phyloP scores from a whole-genome alignment of 1,284 basidiomycete species.

The Meira miltonrushii region DNA sequence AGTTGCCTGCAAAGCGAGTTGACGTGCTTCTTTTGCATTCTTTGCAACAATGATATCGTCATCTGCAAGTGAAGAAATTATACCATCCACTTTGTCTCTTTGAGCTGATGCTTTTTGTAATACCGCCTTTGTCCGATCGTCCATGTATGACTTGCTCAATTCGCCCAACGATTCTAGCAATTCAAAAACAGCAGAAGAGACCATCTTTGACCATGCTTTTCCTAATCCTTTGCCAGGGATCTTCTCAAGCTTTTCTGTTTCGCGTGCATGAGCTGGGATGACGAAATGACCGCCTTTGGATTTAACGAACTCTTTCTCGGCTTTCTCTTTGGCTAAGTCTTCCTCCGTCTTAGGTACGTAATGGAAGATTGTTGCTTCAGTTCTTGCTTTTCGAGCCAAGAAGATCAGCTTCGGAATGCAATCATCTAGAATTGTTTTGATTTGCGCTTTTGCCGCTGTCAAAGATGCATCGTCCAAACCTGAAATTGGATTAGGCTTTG shows the following conservation, averaged over 20 bases:
- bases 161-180: not conserved
- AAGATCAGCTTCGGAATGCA: conserved; percentile 5
- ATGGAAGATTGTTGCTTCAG: not conserved
- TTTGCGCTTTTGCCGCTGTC: conserved; percentile 4
- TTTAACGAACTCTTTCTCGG: not conserved
- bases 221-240: conserved; percentile 3
- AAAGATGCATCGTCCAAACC: conserved; percentile 3
- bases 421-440: not conserved
- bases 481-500: not conserved
- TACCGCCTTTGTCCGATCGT: not conserved
- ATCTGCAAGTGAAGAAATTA: too few species aligned
- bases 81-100: not conserved
- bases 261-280: not conserved
- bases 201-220: not conserved
- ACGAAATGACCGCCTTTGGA: conserved; percentile 2
- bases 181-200: not conserved
- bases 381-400: not conserved
- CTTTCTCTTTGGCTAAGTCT: not conserved
- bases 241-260: not conserved
- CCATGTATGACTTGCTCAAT: conserved; percentile 4
- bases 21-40: conserved; percentile 1
- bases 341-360: not conserved
- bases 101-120: conserved; percentile 1
- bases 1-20: conserved; percentile 1
- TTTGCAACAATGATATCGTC: too few species aligned